Evolutionary conservation across 1,284 basidiomycete species (phyloP).

Genomic region (Entoloma clypeatum): DNA sequence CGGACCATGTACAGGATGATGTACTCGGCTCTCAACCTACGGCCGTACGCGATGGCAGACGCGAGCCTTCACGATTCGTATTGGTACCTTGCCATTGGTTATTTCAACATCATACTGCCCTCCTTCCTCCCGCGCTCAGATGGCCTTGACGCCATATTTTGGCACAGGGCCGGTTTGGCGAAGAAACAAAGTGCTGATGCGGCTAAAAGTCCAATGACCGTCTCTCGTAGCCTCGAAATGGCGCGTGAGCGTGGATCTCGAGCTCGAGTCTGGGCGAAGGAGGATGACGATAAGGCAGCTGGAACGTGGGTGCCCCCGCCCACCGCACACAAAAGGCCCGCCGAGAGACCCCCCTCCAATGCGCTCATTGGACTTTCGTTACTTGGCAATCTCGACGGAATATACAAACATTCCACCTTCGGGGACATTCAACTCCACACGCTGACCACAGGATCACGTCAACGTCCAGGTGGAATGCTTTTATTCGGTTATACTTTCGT

Average conservation of each 20-base stretch:
- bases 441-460: conserved; percentile 74
- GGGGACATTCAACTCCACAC: conserved; percentile 55
- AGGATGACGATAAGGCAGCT: conserved; percentile 62
- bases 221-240: conserved; percentile 60
- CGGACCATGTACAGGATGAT: conserved; percentile 63
- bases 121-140: conserved; percentile 51
- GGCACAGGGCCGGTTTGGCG: conserved; percentile 67
- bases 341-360: conserved; percentile 41
- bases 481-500: conserved; percentile 76
- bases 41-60: conserved; percentile 50
- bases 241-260: conserved; percentile 56
- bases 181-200: conserved; percentile 62
- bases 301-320: conserved; percentile 40
- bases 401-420: conserved; percentile 65
- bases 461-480: conserved; percentile 67
- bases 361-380: conserved; percentile 74
- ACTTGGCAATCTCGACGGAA: conserved; percentile 74
- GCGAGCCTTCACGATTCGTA: conserved; percentile 54
- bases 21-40: conserved; percentile 76
- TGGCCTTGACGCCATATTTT: conserved; percentile 49
- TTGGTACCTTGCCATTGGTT: conserved; percentile 75
- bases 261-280: conserved; percentile 61
- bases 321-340: conserved; percentile 18
- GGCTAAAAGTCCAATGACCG: conserved; percentile 58
- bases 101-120: conserved; percentile 77